These are phyloP conservation scores for Sechiopsis laciniata DNA, from an alignment of 306 rosid genomes.

Conservation along the genomic window DNA sequence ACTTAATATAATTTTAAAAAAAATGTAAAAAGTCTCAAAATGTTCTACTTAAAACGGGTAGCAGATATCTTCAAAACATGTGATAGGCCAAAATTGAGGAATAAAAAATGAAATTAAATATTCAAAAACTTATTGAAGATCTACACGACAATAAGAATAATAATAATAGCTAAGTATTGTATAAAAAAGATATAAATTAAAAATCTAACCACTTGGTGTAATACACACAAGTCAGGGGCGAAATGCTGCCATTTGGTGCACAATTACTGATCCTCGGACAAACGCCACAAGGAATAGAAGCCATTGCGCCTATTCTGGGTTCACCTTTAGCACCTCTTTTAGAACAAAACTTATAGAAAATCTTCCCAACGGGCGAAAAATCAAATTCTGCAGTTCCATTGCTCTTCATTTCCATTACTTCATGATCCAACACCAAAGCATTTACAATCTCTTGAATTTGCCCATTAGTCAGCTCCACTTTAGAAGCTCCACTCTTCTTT, in stretches of 20 bases:
- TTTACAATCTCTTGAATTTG: constrained; percentile 53
- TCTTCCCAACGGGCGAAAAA: constrained; percentile 44
- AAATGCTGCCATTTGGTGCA: constrained; percentile 55
- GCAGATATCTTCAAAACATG: no score
- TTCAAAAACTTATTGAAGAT: no score
- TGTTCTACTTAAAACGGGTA: no score
- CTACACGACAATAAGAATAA: no score
- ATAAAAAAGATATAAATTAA: constrained; percentile 21
- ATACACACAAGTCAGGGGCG: constrained; percentile 57
- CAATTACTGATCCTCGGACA: constrained; percentile 58
- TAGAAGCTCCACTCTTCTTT: constrained; percentile 27
- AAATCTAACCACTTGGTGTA: constrained; percentile 62
- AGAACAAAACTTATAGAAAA: constrained; percentile 50
- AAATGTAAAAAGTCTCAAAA: no score
- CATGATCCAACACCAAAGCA: constrained; percentile 55
- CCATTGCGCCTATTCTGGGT: constrained; percentile 37
- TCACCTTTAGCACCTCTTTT: constrained; percentile 43
- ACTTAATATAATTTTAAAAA: no score
- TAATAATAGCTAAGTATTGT: no score
- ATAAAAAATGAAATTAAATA: no score
- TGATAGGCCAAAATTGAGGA: no score
- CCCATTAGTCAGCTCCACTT: constrained; percentile 27
- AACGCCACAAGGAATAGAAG: constrained; percentile 71
- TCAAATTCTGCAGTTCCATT: constrained; percentile 56
- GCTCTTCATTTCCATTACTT: constrained; percentile 49